Percentiles rank a stretch among this genome's conserved stretches.
phyloP scores from a whole-genome alignment of 176 grass and related monocot genomes.

The Rhynchospora tenuis region DNA sequence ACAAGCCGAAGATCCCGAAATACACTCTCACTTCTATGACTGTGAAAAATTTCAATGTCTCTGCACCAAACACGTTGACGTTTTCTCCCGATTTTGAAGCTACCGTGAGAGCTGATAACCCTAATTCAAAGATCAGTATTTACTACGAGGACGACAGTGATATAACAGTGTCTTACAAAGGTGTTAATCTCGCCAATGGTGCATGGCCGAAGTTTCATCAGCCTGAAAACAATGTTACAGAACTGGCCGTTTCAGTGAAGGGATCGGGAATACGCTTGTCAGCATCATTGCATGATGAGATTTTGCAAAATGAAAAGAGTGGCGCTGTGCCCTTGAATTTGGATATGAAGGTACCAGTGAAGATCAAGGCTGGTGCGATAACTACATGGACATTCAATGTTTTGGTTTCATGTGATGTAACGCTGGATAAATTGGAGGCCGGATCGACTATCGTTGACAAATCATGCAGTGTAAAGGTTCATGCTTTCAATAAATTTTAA shows the following conservation, averaged over 20 bases:
- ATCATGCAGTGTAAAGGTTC: constrained; percentile 43
- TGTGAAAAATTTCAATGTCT: constrained; percentile 27
- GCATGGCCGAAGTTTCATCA: constrained; percentile 58
- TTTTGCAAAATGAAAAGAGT: constrained; percentile 38
- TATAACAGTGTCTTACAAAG: constrained; percentile 35
- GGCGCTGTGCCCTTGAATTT: constrained; percentile 50
- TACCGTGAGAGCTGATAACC: constrained; percentile 41
- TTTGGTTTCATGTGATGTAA: constrained; percentile 42
- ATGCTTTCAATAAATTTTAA: constrained; percentile 27
- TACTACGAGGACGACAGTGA: constrained; percentile 28
- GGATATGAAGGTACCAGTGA: constrained; percentile 45
- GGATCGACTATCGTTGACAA: constrained; percentile 37
- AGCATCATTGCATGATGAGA: constrained; percentile 17
- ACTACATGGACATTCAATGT: constrained; percentile 47
- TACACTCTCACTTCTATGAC: constrained; percentile 39
- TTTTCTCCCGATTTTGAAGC: constrained; percentile 44
- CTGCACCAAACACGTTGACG: neutral
- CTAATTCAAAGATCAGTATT: constrained; percentile 41
- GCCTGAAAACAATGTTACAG: constrained; percentile 43
- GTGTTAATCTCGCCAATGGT: constrained; percentile 33
- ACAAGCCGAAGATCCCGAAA: constrained; percentile 26
- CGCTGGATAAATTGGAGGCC: constrained; percentile 39
- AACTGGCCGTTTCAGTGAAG: constrained; percentile 31
- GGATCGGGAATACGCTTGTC: constrained; percentile 47
- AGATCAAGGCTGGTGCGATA: constrained; percentile 39